phyloP scores from a whole-genome alignment of 2,329 filamentous ascomycete genomes.

The Sporothrix inflata region DNA sequence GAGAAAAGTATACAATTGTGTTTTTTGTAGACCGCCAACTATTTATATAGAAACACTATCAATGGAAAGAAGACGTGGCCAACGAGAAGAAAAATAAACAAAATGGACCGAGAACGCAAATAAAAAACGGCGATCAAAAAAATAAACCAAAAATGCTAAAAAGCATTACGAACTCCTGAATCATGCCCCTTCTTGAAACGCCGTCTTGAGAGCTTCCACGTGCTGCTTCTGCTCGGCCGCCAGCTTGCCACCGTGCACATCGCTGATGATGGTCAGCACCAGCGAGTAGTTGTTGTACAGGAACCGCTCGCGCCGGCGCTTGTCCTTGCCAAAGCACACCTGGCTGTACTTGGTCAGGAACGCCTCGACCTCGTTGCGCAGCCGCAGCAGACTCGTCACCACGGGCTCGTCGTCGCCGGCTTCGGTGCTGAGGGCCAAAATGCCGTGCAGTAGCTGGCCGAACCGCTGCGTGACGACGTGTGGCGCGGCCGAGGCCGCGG shows the following conservation, averaged over 20 bases:
- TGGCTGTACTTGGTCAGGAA: conserved; percentile 80
- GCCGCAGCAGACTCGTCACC: conserved; percentile 73
- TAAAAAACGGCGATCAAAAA: background rate
- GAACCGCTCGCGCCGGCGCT: conserved; percentile 82
- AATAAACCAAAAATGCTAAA: background rate
- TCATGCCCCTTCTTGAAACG: conserved; percentile 55
- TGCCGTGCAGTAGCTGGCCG: conserved; percentile 85
- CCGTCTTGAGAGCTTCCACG: conserved; percentile 68
- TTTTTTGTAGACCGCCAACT: conserved; percentile 5
- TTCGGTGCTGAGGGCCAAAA: conserved; percentile 81
- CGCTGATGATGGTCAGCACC: conserved; percentile 87
- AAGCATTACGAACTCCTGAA: background rate
- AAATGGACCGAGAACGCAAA: background rate
- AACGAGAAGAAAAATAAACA: background rate
- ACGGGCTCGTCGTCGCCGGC: conserved; percentile 94
- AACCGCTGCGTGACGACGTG: conserved; percentile 95
- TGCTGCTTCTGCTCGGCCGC: conserved; percentile 74
- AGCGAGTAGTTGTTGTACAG: conserved; percentile 96
- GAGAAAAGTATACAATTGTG: conserved; percentile 3
- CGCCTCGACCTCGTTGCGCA: conserved; percentile 80
- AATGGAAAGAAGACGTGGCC: background rate
- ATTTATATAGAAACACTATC: background rate
- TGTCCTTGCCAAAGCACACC: conserved; percentile 67
- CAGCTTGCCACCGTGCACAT: conserved; percentile 69
- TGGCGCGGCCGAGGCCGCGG: conserved; percentile 74